Conservation (phyloP, 225 moss, liverwort and hornwort genomes). For the Pseudoscleropodium purum region DNA sequence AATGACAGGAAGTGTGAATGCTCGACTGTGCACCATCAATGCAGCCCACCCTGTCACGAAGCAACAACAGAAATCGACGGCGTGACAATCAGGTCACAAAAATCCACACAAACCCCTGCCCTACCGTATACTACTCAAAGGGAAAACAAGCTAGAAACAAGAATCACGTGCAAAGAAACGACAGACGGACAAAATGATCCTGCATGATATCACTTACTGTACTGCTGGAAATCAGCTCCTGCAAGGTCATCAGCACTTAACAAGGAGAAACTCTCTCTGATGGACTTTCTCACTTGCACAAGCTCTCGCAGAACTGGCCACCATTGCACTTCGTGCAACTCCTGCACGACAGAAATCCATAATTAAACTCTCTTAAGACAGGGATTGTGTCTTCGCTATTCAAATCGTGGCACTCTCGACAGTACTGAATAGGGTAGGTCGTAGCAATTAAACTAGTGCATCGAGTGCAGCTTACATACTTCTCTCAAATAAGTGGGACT, state of each 20-base stretch:
- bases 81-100: neutral
- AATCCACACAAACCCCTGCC: neutral
- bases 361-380: neutral
- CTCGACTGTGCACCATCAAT: constrained; percentile 92
- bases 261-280: constrained; percentile 66
- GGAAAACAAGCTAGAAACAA: neutral
- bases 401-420: neutral
- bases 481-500: neutral
- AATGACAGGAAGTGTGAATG: constrained; percentile 85
- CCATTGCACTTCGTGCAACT: constrained; percentile 88
- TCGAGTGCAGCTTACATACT: neutral
- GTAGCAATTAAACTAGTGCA: neutral
- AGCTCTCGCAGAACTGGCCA: constrained; percentile 84
- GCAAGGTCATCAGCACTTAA: constrained; percentile 44
- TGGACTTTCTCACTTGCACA: constrained; percentile 86
- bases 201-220: constrained; percentile 42
- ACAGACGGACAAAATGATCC: neutral
- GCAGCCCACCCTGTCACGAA: constrained; percentile 75
- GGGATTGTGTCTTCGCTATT: neutral
- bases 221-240: constrained; percentile 51
- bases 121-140: neutral
- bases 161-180: neutral
- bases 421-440: neutral
- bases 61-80: neutral
- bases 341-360: constrained; percentile 28